Evolutionary conservation across 163 green algal genomes (phyloP).

Genomic region (Smithsoniella earleae): DNA sequence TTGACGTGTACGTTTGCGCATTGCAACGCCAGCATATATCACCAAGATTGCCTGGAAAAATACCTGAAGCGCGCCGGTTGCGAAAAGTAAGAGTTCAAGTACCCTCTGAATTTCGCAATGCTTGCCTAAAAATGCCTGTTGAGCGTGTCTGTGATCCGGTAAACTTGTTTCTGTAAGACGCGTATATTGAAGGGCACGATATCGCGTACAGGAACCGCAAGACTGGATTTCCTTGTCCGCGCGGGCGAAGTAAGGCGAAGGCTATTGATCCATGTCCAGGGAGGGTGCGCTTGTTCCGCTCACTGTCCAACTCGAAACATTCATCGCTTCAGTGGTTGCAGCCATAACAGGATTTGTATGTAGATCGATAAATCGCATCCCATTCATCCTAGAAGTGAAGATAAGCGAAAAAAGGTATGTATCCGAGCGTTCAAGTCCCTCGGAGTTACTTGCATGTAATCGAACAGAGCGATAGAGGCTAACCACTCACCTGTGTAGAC

Average conservation of each 20-base stretch:
- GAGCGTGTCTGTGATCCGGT: background rate
- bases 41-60: conserved; percentile 29
- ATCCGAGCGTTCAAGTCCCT: background rate
- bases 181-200: background rate
- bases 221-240: conserved; percentile 23
- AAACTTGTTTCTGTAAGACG: background rate
- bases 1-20: conserved; percentile 29
- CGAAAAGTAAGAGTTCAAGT: conserved; percentile 29
- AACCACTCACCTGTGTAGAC: no score
- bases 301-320: background rate
- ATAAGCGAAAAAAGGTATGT: conserved; percentile 20
- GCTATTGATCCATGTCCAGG: conserved; percentile 9
- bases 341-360: no score
- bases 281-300: conserved; percentile 2
- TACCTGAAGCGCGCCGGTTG: conserved; percentile 24
- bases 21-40: conserved; percentile 24
- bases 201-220: conserved; percentile 15
- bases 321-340: no score
- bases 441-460: no score
- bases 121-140: background rate
- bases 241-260: conserved; percentile 3
- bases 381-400: conserved; percentile 20
- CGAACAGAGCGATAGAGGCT: no score
- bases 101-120: background rate
- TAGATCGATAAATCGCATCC: conserved; percentile 30